Percentiles rank a stretch among this genome's conserved stretches.
Conservation (phyloP, 805 yeast species). For the Candida sonorensis region DNA sequence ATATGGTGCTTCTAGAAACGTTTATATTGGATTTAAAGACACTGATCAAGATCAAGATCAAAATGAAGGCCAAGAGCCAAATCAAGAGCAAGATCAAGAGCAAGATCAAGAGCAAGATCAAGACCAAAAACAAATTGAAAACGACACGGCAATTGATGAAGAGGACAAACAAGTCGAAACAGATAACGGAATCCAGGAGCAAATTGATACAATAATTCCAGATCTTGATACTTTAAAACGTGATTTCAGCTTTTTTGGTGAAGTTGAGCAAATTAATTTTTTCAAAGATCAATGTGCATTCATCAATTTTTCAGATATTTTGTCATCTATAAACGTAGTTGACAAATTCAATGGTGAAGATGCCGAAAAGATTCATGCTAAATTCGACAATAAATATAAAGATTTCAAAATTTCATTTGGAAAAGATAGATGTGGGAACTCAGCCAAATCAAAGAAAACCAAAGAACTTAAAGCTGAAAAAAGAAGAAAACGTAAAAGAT, state of each 20-base stretch:
- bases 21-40: slow-evolving; percentile 53
- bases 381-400: slow-evolving; percentile 40
- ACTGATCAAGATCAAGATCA: slow-evolving; percentile 20
- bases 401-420: slow-evolving; percentile 61
- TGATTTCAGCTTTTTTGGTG: slow-evolving; percentile 63
- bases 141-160: too few relatives aligned
- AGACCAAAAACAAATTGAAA: not conserved
- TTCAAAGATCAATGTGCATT: slow-evolving; percentile 70
- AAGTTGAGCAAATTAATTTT: slow-evolving; percentile 68
- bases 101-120: not conserved
- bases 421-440: slow-evolving; percentile 72
- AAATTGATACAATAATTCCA: slow-evolving; percentile 1
- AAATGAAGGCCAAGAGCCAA: slow-evolving; percentile 2
- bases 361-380: slow-evolving; percentile 29
- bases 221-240: slow-evolving; percentile 33
- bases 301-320: slow-evolving; percentile 59
- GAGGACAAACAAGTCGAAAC: too few relatives aligned
- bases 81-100: not conserved
- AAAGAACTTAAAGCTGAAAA: slow-evolving; percentile 36
- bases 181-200: too few relatives aligned
- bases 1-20: slow-evolving; percentile 72
- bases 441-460: slow-evolving; percentile 42
- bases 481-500: slow-evolving; percentile 15
- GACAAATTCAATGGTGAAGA: slow-evolving; percentile 42
- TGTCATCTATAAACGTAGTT: slow-evolving; percentile 57